These are phyloP conservation scores for Metschnikowia koreensis DNA, from an alignment of 805 yeast species.

Conservation along the genomic window DNA sequence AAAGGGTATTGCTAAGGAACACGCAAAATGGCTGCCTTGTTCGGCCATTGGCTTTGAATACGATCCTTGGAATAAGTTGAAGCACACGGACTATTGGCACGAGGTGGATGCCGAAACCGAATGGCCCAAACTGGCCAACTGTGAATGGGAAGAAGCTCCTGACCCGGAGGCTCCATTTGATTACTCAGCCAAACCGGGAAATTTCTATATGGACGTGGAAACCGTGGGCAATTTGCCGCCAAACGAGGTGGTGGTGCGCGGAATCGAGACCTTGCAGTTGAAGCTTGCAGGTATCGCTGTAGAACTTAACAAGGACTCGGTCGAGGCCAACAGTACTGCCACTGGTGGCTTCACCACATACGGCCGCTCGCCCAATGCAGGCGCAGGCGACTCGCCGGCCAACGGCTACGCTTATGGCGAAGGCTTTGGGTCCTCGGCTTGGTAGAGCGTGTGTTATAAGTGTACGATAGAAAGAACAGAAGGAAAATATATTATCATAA, in stretches of 20 bases:
- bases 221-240: constrained; percentile 89
- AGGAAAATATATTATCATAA: no score
- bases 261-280: constrained; percentile 80
- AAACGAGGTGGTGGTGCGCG: constrained; percentile 82
- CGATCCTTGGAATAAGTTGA: constrained; percentile 98
- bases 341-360: constrained; percentile 49
- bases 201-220: constrained; percentile 86
- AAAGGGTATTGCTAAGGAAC: constrained; percentile 96
- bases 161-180: constrained; percentile 84
- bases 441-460: constrained; percentile 19
- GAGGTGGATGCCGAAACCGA: constrained; percentile 84
- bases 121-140: constrained; percentile 89
- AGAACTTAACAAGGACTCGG: constrained; percentile 53
- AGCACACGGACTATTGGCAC: constrained; percentile 96
- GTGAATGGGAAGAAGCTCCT: constrained; percentile 96
- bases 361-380: constrained; percentile 40
- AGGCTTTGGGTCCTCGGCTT: constrained; percentile 36
- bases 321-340: constrained; percentile 40
- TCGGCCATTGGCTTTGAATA: constrained; percentile 95
- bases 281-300: constrained; percentile 85
- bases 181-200: constrained; percentile 74
- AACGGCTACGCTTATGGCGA: constrained; percentile 27
- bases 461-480: constrained; percentile 6
- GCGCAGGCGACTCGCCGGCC: constrained; percentile 31
- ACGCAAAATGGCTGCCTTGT: constrained; percentile 98